Evolutionary conservation across 305 asterid genomes (phyloP), one percentile per base, ranked within the genome.

Genomic region (Ruellia speciosa): DNA sequence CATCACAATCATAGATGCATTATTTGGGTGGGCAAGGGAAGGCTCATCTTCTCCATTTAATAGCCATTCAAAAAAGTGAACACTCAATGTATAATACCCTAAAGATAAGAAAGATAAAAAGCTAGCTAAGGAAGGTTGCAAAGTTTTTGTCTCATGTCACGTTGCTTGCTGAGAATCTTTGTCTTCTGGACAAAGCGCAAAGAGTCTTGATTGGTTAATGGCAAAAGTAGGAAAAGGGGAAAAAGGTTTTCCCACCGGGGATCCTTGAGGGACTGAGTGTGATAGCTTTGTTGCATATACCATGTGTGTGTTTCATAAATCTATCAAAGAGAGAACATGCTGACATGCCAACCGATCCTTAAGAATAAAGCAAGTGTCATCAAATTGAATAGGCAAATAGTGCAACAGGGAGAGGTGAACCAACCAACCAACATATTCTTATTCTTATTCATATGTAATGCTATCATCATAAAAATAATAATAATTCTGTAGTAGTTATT

Each of bases 1-100:
- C 52, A 47, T 47, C 52, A 47, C 52, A 47, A 47, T 47, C 52
- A 47, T 47, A 2, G 52, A 3, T 4, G 52, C 18, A 47, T 47
- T 47, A 47, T 47, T 47, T 47, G 52, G 18, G 11, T 47, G 52
- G 19, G 52, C 19, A n/a, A 16, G 11, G 20, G 0, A 3, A 43
- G 16, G 16, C 14, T 14, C 18, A 15, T 15, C 52, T 46, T 17
- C 18, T 47, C 52, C 52, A 47, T 16, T 16, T n/a, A 47, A n/a
- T 47, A 14, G 4, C 15, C 49, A 43, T 14, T 10, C 49, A 12
- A 11, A 43, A 43, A 39, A 39, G 45, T 1, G 10, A 7, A 2
- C 10, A 39, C 10, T 7, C 5, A 43, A 43, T 12, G 16, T 43
- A 47, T 47, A 47, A 13, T 47, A 3, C 31, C 52, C 18, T 47